Conservation (phyloP, 2,329 filamentous ascomycete genomes). For the Colletotrichum sublineola region DNA sequence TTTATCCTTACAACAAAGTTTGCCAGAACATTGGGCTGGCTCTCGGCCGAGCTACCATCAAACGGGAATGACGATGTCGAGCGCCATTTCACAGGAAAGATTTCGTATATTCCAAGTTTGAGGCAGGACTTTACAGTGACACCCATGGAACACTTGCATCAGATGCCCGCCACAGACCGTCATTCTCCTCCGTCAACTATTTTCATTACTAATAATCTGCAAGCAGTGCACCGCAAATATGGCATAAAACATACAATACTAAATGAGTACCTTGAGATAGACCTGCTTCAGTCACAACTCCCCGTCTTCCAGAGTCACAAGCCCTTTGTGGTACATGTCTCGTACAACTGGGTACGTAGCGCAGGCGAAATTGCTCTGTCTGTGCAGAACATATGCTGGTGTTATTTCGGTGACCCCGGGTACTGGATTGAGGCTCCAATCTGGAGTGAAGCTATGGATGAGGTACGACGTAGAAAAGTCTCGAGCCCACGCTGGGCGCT, state of each 20-base stretch:
- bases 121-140: too few species aligned
- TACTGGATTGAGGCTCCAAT: slow-evolving; percentile 26
- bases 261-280: background rate
- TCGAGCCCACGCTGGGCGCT: slow-evolving; percentile 37
- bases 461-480: slow-evolving; percentile 45
- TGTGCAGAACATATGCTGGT: slow-evolving; percentile 44
- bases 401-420: slow-evolving; percentile 33
- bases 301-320: slow-evolving; percentile 40
- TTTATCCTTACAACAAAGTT: background rate
- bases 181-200: background rate
- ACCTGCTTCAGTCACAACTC: background rate
- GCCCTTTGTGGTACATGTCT: slow-evolving; percentile 41
- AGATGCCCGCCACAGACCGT: too few species aligned
- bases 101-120: background rate
- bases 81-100: background rate
- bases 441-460: slow-evolving; percentile 44
- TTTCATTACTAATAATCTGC: background rate
- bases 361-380: slow-evolving; percentile 46
- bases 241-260: too few species aligned
- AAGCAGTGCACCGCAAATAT: too few species aligned
- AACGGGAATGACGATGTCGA: background rate
- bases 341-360: slow-evolving; percentile 45
- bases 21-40: background rate
- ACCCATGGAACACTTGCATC: background rate
- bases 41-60: background rate